Evolutionary conservation across 257 asterid genomes (phyloP).

Genomic region (Perilla frutescens): DNA sequence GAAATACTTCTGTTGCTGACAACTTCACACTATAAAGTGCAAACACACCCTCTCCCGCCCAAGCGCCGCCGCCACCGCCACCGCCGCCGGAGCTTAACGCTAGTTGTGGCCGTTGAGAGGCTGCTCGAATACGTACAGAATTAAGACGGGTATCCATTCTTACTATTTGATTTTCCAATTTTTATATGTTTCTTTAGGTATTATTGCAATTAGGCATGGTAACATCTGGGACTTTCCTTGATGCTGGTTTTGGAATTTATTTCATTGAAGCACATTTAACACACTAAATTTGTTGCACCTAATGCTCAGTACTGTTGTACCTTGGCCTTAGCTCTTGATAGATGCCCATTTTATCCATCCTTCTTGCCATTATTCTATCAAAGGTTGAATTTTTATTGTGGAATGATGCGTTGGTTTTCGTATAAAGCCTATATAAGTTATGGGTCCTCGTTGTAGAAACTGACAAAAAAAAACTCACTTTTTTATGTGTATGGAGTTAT

Average conservation of each 20-base stretch:
- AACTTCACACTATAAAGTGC: neutral
- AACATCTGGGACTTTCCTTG: neutral
- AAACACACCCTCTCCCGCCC: conserved; percentile 22
- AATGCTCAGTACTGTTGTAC: conserved; percentile 5
- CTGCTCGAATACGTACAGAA: conserved; percentile 9
- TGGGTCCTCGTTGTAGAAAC: neutral
- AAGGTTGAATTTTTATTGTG: neutral
- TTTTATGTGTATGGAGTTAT: neutral
- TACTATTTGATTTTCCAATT: conserved; percentile 1
- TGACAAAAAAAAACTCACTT: neutral
- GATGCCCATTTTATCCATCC: neutral
- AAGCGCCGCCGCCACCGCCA: conserved; percentile 34
- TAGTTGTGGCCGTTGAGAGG: conserved; percentile 9
- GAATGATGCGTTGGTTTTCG: conserved; percentile 20
- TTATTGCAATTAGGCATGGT: neutral
- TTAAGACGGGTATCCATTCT: conserved; percentile 4
- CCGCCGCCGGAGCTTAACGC: neutral
- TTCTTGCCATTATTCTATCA: neutral
- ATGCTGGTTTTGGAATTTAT: neutral
- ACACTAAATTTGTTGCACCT: conserved; percentile 20
- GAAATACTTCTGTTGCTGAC: neutral
- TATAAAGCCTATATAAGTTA: neutral
- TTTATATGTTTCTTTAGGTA: neutral
- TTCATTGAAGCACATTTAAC: neutral
- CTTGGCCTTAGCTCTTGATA: conserved; percentile 22